These are phyloP conservation scores for Micractinium sp. DNA, from an alignment of 139 green algal species.

Conservation along the genomic window DNA sequence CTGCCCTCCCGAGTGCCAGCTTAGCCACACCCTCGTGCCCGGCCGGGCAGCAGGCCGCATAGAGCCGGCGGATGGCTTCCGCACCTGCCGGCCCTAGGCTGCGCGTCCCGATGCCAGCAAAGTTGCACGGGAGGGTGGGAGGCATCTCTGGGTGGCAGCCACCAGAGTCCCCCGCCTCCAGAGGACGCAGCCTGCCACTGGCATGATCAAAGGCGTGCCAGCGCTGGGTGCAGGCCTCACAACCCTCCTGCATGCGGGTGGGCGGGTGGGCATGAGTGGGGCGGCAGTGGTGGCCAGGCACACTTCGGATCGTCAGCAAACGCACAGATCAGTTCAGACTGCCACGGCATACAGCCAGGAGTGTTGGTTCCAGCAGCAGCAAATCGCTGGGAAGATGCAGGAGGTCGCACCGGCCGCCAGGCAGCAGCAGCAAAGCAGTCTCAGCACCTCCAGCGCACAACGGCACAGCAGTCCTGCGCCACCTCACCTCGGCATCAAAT, in stretches of 20 bases:
- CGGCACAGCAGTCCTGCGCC: too few relatives aligned
- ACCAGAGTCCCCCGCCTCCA: neutral
- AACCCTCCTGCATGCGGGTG: neutral
- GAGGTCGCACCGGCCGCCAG: too few relatives aligned
- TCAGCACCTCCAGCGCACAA: too few relatives aligned
- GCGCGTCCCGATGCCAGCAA: conserved; percentile 17
- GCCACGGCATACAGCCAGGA: neutral
- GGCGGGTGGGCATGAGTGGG: neutral
- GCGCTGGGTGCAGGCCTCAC: neutral
- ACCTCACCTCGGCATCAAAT: conserved; percentile 20
- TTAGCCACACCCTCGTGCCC: too few relatives aligned
- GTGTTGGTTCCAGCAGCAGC: neutral
- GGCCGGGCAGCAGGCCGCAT: neutral
- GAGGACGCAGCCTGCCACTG: neutral
- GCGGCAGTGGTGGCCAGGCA: too few relatives aligned
- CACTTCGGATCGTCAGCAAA: too few relatives aligned
- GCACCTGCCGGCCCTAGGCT: neutral
- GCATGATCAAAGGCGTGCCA: conserved; percentile 3
- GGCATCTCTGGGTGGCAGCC: neutral
- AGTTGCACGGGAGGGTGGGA: neutral
- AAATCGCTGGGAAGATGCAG: neutral
- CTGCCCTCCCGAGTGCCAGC: too few relatives aligned
- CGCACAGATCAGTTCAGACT: too few relatives aligned
- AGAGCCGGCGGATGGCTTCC: neutral
- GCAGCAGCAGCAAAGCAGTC: too few relatives aligned